phyloP scores from a whole-genome alignment of 495 filamentous ascomycete genomes.

The Neurospora africana region DNA sequence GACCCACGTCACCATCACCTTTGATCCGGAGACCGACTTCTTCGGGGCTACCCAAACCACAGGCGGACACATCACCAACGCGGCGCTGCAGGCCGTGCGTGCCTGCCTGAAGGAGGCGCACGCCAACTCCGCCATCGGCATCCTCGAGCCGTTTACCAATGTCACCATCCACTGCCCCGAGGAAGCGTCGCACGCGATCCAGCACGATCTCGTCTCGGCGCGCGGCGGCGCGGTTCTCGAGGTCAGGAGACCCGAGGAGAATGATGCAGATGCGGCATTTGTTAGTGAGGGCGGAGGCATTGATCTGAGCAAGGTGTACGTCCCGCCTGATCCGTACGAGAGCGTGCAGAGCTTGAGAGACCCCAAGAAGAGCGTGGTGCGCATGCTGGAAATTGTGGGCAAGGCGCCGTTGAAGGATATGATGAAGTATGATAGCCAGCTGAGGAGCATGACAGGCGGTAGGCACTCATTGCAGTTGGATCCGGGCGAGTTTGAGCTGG shows the following conservation, averaged over 20 bases:
- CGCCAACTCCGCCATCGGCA: constrained; percentile 35
- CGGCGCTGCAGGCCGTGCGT: constrained; percentile 61
- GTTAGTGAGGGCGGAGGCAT: constrained; percentile 30
- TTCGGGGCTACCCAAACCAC: constrained; percentile 48
- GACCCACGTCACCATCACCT: constrained; percentile 54
- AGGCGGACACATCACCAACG: constrained; percentile 64
- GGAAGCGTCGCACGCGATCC: constrained; percentile 67
- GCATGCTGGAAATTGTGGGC: constrained; percentile 55
- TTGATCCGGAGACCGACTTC: constrained; percentile 55
- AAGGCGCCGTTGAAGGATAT: constrained; percentile 91
- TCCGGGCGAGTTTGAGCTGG: constrained; percentile 80
- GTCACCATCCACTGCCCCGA: constrained; percentile 79
- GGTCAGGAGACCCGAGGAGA: constrained; percentile 51
- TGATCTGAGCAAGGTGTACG: constrained; percentile 63
- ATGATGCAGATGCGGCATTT: background rate
- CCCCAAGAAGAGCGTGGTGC: constrained; percentile 24
- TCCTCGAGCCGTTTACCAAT: constrained; percentile 91
- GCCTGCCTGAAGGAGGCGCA: constrained; percentile 50
- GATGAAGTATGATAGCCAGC: constrained; percentile 88
- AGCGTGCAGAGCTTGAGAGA: constrained; percentile 35
- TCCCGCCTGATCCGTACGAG: constrained; percentile 76
- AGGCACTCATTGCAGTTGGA: constrained; percentile 88
- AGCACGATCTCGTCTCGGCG: constrained; percentile 74
- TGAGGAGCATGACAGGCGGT: constrained; percentile 79
- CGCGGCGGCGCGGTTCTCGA: constrained; percentile 80